Base-by-base conservation (phyloP, 192 early-diverging fungal species). In the Coemansia sp. region DNA sequence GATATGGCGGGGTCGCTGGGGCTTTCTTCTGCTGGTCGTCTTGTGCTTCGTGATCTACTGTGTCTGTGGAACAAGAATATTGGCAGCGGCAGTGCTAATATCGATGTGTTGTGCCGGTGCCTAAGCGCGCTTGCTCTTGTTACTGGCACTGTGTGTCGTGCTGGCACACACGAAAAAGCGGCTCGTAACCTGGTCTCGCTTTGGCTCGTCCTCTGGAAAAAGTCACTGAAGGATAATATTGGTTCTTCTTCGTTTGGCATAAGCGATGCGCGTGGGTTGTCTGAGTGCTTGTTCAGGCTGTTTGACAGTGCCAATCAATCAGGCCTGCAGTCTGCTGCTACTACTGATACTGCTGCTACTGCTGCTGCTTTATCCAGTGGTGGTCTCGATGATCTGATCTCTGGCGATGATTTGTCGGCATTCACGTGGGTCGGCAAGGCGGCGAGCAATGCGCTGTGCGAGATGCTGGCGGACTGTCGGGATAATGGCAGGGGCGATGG, bases 191-290 rank as follows among this genome's bases (percentile, higher is more conserved):
- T 65, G 20, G 48, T 42, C 8, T 24, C 64, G 16, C 56, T 76
- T 47, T 76, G 74, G 74, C 60, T 76, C 32, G 57, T 34, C 1
- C 46, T 76, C 36, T 76, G 74, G 74, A 55, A 32, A 11, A 54
- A 60, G 55, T 62, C 64, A 20, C 10, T 75, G 39, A 5, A 16
- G 58, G 23, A 39, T 19, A 19, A 20, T 22, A 20, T 49, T n/a
- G 6, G 47, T n/a, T n/a, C 47, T 48, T 32, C 30, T 32, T 3
- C 16, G 0, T 20, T 11, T 27, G 59, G 32, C 0, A 16, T 45
- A 5, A 8, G 58, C 3, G 25, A 49, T 22, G 30, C 27, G 0
- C 67, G 62, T 4, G 53, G 8, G 9, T n/a, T 54, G 48, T 4
- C 27, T 69, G 49, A 24, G 18, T 42, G 13, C 14, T 16, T 42